phyloP scores from a whole-genome alignment of 306 rosid genomes.

The Pachyrhizus erosus region DNA sequence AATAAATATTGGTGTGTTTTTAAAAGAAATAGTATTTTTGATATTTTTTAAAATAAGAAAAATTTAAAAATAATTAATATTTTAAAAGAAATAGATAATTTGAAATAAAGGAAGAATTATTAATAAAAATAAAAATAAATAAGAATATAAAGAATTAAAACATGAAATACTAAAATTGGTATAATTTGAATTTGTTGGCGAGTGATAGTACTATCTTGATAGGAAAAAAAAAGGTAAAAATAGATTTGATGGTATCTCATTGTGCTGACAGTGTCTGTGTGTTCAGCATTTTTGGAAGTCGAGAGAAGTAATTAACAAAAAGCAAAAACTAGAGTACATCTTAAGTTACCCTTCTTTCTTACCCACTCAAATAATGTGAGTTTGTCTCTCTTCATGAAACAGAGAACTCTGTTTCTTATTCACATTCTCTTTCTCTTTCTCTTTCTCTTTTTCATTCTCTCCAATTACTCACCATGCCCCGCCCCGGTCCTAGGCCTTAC shows the following conservation, averaged over 20 bases:
- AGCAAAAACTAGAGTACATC: background rate
- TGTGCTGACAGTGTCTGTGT: slow-evolving; percentile 25
- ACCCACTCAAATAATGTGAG: background rate
- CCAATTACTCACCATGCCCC: slow-evolving; percentile 57
- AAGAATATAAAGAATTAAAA: too few species aligned
- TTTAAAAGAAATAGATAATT: too few species aligned
- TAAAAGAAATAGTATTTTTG: too few species aligned
- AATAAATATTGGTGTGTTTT: too few species aligned
- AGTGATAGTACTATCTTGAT: background rate
- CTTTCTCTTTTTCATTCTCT: too few species aligned
- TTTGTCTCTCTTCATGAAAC: slow-evolving; percentile 35
- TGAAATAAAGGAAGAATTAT: too few species aligned
- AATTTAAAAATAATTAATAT: too few species aligned
- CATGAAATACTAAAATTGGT: too few species aligned
- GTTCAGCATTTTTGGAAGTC: slow-evolving; percentile 21
- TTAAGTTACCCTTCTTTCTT: background rate
- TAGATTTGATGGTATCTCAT: slow-evolving; percentile 45
- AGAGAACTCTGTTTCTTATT: slow-evolving; percentile 23
- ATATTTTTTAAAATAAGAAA: too few species aligned
- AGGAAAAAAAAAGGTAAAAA: background rate
- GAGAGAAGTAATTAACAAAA: background rate
- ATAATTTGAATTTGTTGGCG: too few species aligned
- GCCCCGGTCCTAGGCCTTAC: slow-evolving; percentile 76
- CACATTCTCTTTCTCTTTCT: too few species aligned
- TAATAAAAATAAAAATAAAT: too few species aligned